Evolutionary conservation across 2,329 filamentous ascomycete species (phyloP).

Genomic region (Ophiocordyceps camponoti-floridani): DNA sequence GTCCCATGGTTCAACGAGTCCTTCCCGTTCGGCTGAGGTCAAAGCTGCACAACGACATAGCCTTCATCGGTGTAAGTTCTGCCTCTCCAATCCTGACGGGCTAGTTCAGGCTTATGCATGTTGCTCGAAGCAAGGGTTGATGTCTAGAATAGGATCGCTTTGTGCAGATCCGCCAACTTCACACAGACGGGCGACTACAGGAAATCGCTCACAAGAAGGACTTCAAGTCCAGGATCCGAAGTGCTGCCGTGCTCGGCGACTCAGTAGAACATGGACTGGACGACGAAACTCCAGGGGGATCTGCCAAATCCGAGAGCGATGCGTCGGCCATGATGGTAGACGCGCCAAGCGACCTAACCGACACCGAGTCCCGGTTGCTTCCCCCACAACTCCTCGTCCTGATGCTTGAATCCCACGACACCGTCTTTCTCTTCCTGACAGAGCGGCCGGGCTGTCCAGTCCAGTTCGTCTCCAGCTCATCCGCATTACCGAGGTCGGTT

Average conservation of each 20-base stretch:
- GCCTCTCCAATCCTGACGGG: not conserved
- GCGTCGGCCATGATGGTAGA: slow-evolving; percentile 19
- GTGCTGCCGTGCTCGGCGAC: slow-evolving; percentile 58
- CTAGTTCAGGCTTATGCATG: not conserved
- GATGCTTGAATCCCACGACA: slow-evolving; percentile 52
- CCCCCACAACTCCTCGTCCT: slow-evolving; percentile 73
- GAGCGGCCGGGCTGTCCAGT: slow-evolving; percentile 22
- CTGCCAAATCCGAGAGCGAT: slow-evolving; percentile 20
- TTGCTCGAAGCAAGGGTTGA: not conserved
- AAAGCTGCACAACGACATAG: slow-evolving; percentile 56
- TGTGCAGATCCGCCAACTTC: slow-evolving; percentile 64
- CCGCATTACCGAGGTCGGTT: slow-evolving; percentile 39
- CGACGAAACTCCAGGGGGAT: slow-evolving; percentile 9
- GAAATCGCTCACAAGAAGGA: slow-evolving; percentile 63
- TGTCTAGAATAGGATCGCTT: slow-evolving; percentile 42
- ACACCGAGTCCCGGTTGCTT: slow-evolving; percentile 12
- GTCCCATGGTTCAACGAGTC: slow-evolving; percentile 58
- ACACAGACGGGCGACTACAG: slow-evolving; percentile 49
- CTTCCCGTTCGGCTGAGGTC: slow-evolving; percentile 64
- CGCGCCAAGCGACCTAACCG: slow-evolving; percentile 3
- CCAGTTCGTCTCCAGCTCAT: slow-evolving; percentile 42
- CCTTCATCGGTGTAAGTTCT: slow-evolving; percentile 58
- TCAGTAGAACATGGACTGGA: slow-evolving; percentile 20
- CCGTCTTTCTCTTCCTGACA: slow-evolving; percentile 59
- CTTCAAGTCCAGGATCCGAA: slow-evolving; percentile 62